Evolutionary conservation across 1,139 yeast genomes (phyloP), one percentile per base, ranked within the genome.

Genomic region (Meyerozyma sp.): DNA sequence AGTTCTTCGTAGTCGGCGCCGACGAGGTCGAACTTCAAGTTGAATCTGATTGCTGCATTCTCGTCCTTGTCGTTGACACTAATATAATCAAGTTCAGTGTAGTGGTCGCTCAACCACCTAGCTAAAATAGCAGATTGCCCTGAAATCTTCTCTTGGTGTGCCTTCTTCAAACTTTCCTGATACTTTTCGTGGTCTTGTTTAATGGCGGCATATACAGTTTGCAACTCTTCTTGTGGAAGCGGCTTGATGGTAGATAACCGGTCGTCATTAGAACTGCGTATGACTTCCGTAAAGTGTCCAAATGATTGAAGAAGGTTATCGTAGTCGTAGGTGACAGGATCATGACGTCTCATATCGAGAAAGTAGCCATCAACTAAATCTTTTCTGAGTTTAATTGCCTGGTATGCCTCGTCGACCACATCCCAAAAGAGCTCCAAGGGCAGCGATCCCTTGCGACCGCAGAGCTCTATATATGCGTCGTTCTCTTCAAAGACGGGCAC

Each of bases 351-450:
- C 41, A 54, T 46, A 14, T 74, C 78, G 1, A 71, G 61, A 26
- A 86, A 49, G 4, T 77, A 61, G 47, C 76, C 81, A 40, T 75
- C 75, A 1, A 82, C 76, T 40, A 82, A 60, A 44, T 84, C 89
- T 44, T 78, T 77, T 55, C 82, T 80, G 20, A 81, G 77, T 49
- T 75, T 76, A 39, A 85, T 57, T 3, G 71, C 57, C 46, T 82
- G 77, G 29, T 74, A 73, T 53, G 81, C 79, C 44, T 79, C 84
- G 52, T 85, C 91, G 2, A 84, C 74, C 1, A 77, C 58, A 59
- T 91, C 96, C 80, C 89, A 78, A 55, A 86, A 88, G 38, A 88
- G 63, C 48, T 90, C 96, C 32, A 84, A 58, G 0, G 96, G 86
- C 1, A 82, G 73, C 0, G 97, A 89, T 0, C 97, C 97, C 37